Percentiles rank a stretch among this genome's conserved stretches.
Evolutionary conservation across 2,329 filamentous ascomycete genomes (phyloP).

Genomic region (Botryotinia globosa): DNA sequence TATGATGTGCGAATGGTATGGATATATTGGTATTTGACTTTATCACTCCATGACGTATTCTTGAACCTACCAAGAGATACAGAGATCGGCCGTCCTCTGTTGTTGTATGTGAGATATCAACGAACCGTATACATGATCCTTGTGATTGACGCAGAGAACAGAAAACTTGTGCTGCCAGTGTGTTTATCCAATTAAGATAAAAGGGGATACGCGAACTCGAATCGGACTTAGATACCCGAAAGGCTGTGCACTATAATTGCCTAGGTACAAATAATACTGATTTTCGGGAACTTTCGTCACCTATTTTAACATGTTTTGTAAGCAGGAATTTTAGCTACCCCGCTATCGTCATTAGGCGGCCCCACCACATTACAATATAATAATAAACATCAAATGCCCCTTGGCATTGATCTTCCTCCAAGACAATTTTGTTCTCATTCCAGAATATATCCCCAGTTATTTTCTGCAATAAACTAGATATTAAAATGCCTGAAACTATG

Average conservation of each 20-base stretch:
- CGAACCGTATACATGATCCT: not conserved
- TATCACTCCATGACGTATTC: not conserved
- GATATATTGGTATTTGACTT: too few species aligned
- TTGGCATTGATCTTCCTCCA: not conserved
- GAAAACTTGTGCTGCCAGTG: not conserved
- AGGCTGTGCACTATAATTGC: not conserved
- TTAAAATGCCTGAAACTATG: constrained; percentile 33
- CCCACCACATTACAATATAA: constrained; percentile 5
- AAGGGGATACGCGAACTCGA: not conserved
- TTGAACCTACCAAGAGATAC: not conserved
- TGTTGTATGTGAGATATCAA: not conserved
- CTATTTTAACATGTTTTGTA: constrained; percentile 10
- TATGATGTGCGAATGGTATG: not conserved
- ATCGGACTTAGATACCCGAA: not conserved
- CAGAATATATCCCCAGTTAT: not conserved
- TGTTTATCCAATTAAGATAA: not conserved
- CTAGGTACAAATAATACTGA: not conserved
- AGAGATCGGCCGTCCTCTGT: not conserved
- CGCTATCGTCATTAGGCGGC: constrained; percentile 22
- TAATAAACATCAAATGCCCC: constrained; percentile 1
- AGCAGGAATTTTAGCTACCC: constrained; percentile 23
- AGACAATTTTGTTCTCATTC: not conserved
- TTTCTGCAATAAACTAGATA: not conserved
- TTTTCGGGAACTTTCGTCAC: not conserved
- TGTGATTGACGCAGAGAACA: not conserved